Evolutionary conservation across 2,329 filamentous ascomycete species (phyloP).

Genomic region (Pyrenochaeta sp.): DNA sequence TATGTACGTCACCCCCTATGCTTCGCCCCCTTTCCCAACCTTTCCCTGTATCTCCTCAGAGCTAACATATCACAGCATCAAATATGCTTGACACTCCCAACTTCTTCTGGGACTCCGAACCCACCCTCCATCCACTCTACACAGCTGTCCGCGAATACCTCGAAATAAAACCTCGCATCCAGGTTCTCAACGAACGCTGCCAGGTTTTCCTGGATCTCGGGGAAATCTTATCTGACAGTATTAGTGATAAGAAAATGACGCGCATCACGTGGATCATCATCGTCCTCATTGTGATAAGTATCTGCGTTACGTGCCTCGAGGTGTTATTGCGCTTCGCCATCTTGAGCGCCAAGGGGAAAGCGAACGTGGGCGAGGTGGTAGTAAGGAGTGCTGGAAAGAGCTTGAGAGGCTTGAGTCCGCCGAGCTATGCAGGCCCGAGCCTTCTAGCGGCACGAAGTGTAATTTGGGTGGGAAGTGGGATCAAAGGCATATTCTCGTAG

Average conservation of each 20-base stretch:
- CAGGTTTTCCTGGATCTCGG: slow-evolving; percentile 95
- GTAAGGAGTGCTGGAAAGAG: slow-evolving; percentile 1
- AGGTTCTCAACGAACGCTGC: slow-evolving; percentile 96
- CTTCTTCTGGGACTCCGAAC: slow-evolving; percentile 98
- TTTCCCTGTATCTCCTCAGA: not conserved
- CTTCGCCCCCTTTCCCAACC: not conserved
- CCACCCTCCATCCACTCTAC: slow-evolving; percentile 93
- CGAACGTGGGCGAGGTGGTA: slow-evolving; percentile 8
- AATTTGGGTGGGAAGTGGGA: slow-evolving; percentile 32
- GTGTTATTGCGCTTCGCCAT: slow-evolving; percentile 79
- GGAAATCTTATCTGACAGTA: slow-evolving; percentile 90
- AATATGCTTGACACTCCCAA: slow-evolving; percentile 96
- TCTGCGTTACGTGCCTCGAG: slow-evolving; percentile 89
- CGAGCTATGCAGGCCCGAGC: slow-evolving; percentile 37
- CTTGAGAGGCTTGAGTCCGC: slow-evolving; percentile 16
- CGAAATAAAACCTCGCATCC: slow-evolving; percentile 94
- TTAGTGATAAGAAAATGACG: slow-evolving; percentile 95
- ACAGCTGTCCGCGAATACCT: slow-evolving; percentile 95
- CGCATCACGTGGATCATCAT: slow-evolving; percentile 98
- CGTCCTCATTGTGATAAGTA: slow-evolving; percentile 87
- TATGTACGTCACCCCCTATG: slow-evolving; percentile 72
- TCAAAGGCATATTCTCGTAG: slow-evolving; percentile 21
- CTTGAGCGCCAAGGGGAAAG: slow-evolving; percentile 35
- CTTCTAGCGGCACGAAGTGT: slow-evolving; percentile 34
- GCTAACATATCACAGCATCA: slow-evolving; percentile 67